Conservation (phyloP, 2,329 filamentous ascomycete genomes). For the Venturia asperata region DNA sequence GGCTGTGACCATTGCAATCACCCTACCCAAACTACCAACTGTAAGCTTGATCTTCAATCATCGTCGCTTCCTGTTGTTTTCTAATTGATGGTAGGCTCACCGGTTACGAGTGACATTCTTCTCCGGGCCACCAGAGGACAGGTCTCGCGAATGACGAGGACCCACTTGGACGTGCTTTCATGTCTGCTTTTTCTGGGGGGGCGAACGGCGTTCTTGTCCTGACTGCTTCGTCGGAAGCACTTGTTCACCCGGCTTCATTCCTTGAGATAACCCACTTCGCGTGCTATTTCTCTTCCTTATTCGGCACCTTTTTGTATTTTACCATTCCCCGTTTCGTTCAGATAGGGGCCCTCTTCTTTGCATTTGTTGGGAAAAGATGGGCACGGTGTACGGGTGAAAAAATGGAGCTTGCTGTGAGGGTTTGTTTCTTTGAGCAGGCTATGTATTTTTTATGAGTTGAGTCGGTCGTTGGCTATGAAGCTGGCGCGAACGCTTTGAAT, state of each 20-base stretch:
- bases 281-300: conserved; percentile 12
- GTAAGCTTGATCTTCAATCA: conserved; percentile 51
- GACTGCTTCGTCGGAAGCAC: not conserved
- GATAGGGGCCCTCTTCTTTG: not conserved
- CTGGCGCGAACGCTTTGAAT: not conserved
- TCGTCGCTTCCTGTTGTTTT: not conserved
- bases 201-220: not conserved
- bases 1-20: conserved; percentile 80
- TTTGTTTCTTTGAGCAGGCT: not conserved
- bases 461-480: not conserved
- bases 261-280: conserved; percentile 19
- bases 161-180: not conserved
- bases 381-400: not conserved
- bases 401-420: not conserved
- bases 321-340: not conserved
- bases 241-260: conserved; percentile 10
- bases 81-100: conserved; percentile 28
- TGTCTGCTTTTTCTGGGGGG: not conserved
- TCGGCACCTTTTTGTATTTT: conserved; percentile 8
- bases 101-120: conserved; percentile 35
- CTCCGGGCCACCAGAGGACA: conserved; percentile 31
- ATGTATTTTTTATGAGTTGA: not conserved
- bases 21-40: conserved; percentile 92
- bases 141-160: conserved; percentile 7
- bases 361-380: not conserved